Base-by-base conservation (phyloP, 768 basidiomycete species). In the Boletus pseudo-olivaceus region DNA sequence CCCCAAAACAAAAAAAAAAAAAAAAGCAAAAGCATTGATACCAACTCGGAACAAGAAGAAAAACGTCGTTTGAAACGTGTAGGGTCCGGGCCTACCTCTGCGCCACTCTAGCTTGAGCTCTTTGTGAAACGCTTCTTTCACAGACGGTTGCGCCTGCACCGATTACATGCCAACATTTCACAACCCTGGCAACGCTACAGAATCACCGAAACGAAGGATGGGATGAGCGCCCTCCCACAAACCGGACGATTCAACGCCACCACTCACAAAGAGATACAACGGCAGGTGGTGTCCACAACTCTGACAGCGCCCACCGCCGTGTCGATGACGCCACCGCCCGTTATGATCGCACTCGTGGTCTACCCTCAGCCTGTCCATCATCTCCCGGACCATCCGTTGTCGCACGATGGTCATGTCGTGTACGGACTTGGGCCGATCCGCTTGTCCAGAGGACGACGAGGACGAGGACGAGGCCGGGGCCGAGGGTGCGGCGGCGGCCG, bases 301-400 rank as follows among this genome's bases (percentile, higher is more conserved):
- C 48, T 82, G 76, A 48, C 83, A 85, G 10, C 27, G 46, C 5
- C 76, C 79, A 0, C 72, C 74, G 0, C 81, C 82, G 2, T 63
- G 1, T 0, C 75, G 69, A 37, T 75, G 75, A 26, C 59, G 66
- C 82, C 84, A 85, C 0, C n/a, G 46, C 43, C 67, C 68, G 15
- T 17, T 15, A 4, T 75, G 70, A 11, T 55, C 17, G 53, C 86
- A 88, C 3, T 82, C 75, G 61, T 87, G 87, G 54, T 82, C 76
- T 6, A 71, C 67, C 9, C 82, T 67, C 38, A 87, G 68, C 5
- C 71, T 54, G 1, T 73, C 74, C 46, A 70, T 71, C 59, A 63
- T 70, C 39, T 68, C 60, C 12, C 38, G 60, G 3, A 78, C 67
- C 45, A 67, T 58, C 32, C 54, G 54, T 26, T 60, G 57, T 30